These are phyloP conservation scores for Blastosporella zonata DNA, from an alignment of 1,284 basidiomycete species.

Conservation along the genomic window DNA sequence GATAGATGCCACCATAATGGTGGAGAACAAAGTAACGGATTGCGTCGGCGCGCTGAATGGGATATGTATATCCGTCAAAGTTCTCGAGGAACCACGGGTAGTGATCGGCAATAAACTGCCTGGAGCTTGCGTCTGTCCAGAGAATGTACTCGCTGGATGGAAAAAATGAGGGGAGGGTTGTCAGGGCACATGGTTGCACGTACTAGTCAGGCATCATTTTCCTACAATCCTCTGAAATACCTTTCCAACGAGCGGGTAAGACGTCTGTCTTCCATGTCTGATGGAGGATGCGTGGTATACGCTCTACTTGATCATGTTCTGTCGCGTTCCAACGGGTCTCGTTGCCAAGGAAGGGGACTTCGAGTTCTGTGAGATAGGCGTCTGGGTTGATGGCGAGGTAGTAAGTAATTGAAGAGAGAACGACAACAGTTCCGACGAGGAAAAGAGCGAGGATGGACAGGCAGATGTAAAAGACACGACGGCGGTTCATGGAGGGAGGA, in stretches of 20 bases:
- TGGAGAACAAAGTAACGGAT: constrained; percentile 98
- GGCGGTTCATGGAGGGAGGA: constrained; percentile 54
- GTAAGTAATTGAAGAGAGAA: constrained; percentile 87
- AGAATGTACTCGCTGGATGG: constrained; percentile 84
- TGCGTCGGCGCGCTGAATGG: constrained; percentile 95
- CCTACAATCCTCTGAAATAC: constrained; percentile 75
- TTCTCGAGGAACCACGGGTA: constrained; percentile 94
- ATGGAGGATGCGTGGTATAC: constrained; percentile 91
- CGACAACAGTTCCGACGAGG: constrained; percentile 87
- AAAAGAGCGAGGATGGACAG: constrained; percentile 81
- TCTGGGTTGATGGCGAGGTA: constrained; percentile 82
- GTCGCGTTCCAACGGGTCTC: constrained; percentile 57
- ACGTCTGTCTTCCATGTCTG: constrained; percentile 97
- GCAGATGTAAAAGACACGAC: constrained; percentile 64
- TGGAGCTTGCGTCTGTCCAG: constrained; percentile 92
- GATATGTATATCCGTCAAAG: constrained; percentile 90
- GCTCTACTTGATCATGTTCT: constrained; percentile 59
- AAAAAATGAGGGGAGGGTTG: constrained; percentile 17
- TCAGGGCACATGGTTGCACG: constrained; percentile 33
- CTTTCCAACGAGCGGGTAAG: constrained; percentile 82
- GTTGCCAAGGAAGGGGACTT: constrained; percentile 62
- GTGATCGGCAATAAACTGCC: constrained; percentile 84
- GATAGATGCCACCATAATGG: constrained; percentile 93
- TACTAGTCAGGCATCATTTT: constrained; percentile 96
- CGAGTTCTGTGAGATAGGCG: constrained; percentile 78